phyloP scores from a whole-genome alignment of 116 monocot species.

The Trichopus zeylanicus region DNA sequence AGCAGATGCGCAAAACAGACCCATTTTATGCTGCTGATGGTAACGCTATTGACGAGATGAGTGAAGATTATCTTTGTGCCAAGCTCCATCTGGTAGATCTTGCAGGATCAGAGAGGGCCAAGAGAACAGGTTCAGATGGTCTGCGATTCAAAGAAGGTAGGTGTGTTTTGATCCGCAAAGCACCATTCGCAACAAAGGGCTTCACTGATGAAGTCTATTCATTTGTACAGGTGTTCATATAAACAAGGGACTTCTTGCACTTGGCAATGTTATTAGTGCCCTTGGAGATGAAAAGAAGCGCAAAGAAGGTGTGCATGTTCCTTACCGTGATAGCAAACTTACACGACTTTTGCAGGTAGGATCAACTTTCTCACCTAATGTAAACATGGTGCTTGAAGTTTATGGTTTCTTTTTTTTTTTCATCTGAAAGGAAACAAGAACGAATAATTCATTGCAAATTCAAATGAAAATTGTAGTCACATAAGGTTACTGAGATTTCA shows the following conservation, averaged over 20 bases:
- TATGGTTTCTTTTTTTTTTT: no score
- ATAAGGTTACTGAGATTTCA: no score
- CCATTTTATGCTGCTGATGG: constrained; percentile 45
- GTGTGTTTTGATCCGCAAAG: not conserved
- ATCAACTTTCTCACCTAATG: not conserved
- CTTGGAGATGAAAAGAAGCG: constrained; percentile 93
- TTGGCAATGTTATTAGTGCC: constrained; percentile 99
- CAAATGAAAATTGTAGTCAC: no score
- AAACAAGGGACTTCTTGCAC: constrained; percentile 90
- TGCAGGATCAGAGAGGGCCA: constrained; percentile 98
- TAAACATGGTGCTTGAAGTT: no score
- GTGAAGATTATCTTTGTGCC: constrained; percentile 90
- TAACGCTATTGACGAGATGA: constrained; percentile 48
- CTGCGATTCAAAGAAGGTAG: constrained; percentile 97
- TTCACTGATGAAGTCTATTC: no score
- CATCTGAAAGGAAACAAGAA: no score
- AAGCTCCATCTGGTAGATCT: constrained; percentile 99
- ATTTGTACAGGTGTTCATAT: constrained; percentile 98
- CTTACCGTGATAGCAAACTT: constrained; percentile 99
- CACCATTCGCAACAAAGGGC: no score
- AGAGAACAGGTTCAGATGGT: constrained; percentile 95
- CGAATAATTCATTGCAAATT: no score
- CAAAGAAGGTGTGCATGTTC: constrained; percentile 96
- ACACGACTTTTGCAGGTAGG: constrained; percentile 93
- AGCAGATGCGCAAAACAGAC: constrained; percentile 89